phyloP scores from a whole-genome alignment of 352 stramenopile genomes.

The Peronospora belbahrii region DNA sequence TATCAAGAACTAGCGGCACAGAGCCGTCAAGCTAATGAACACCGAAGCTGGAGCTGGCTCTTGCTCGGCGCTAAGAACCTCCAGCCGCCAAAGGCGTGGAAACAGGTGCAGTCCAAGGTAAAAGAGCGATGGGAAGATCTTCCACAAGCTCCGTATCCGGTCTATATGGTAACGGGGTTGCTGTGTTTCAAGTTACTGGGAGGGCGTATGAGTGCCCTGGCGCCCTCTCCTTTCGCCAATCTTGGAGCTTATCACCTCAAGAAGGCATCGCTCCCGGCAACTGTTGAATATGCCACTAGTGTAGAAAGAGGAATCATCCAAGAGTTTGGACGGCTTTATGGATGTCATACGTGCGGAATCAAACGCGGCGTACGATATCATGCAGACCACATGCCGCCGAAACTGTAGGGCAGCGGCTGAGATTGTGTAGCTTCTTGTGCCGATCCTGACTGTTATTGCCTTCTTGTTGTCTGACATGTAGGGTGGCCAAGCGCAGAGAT shows the following conservation, averaged over 20 bases:
- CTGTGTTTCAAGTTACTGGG: slow-evolving; percentile 72
- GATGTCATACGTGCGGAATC: slow-evolving; percentile 77
- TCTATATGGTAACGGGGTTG: slow-evolving; percentile 70
- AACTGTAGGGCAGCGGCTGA: slow-evolving; percentile 37
- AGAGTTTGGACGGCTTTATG: slow-evolving; percentile 69
- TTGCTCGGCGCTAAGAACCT: slow-evolving; percentile 17
- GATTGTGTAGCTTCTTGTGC: slow-evolving; percentile 1
- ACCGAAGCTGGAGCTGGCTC: slow-evolving; percentile 19
- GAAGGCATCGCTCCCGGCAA: slow-evolving; percentile 69
- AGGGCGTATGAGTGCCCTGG: slow-evolving; percentile 54
- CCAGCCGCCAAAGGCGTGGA: slow-evolving; percentile 21
- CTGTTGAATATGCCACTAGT: slow-evolving; percentile 56
- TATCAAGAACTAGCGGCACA: slow-evolving; percentile 25
- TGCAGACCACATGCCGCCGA: slow-evolving; percentile 82
- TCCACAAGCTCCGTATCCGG: slow-evolving; percentile 38
- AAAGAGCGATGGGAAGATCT: slow-evolving; percentile 32
- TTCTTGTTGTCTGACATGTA: slow-evolving; percentile 21
- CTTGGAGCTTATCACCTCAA: slow-evolving; percentile 72
- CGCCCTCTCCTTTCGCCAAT: slow-evolving; percentile 69
- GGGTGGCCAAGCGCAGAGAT: slow-evolving; percentile 55
- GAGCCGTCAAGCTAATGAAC: slow-evolving; percentile 11
- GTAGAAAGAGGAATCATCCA: slow-evolving; percentile 64
- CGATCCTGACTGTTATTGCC: neutral
- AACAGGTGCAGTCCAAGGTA: slow-evolving; percentile 19
- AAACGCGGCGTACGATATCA: slow-evolving; percentile 63